These are phyloP conservation scores for Carallia brachiata DNA, from an alignment of 345 rosid genomes.

Conservation along the genomic window DNA sequence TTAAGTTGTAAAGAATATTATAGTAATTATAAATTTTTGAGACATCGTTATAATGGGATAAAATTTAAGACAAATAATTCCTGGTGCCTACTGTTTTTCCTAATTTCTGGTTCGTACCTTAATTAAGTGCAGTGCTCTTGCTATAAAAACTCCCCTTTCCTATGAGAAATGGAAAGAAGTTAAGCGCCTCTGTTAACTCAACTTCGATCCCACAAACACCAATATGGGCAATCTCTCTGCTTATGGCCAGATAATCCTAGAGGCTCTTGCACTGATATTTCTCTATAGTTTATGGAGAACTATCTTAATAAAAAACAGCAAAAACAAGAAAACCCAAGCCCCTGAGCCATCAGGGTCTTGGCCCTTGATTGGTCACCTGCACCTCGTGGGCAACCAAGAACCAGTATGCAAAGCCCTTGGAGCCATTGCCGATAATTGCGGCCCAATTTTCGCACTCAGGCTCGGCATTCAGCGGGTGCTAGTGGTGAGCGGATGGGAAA, in stretches of 20 bases:
- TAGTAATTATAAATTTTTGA: too few species aligned
- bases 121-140: too few species aligned
- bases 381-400: slow-evolving; percentile 33
- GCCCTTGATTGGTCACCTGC: slow-evolving; percentile 70
- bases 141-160: too few species aligned
- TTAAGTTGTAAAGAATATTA: too few species aligned
- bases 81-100: too few species aligned
- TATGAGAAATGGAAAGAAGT: too few species aligned
- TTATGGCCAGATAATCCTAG: not conserved
- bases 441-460: slow-evolving; percentile 56
- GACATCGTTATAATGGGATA: too few species aligned
- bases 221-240: not conserved
- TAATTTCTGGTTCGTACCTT: too few species aligned
- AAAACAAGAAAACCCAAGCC: slow-evolving; percentile 1
- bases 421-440: slow-evolving; percentile 42
- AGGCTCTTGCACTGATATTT: not conserved
- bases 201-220: too few species aligned
- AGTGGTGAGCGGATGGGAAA: slow-evolving; percentile 45
- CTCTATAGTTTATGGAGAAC: slow-evolving; percentile 8
- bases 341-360: slow-evolving; percentile 55
- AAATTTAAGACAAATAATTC: too few species aligned
- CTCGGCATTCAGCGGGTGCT: slow-evolving; percentile 39
- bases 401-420: slow-evolving; percentile 46
- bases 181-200: too few species aligned
- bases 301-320: not conserved